phyloP scores from a whole-genome alignment of 495 filamentous ascomycete genomes.

The Corynascus novoguineensis region DNA sequence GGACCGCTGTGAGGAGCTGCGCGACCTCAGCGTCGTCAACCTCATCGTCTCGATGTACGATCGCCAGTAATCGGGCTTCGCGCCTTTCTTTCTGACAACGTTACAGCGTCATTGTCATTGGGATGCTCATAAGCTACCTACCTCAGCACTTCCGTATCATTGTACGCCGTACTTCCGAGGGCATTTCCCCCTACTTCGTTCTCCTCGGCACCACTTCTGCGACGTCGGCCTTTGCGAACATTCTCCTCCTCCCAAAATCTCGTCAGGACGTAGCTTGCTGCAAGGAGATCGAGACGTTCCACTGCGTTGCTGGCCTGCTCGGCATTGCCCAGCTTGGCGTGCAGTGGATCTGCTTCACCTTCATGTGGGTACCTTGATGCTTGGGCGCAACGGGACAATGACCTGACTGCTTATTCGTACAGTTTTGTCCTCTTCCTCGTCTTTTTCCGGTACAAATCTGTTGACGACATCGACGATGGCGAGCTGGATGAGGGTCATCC shows the following conservation, averaged over 20 bases:
- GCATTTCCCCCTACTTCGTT: slow-evolving; percentile 90
- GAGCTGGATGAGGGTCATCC: slow-evolving; percentile 42
- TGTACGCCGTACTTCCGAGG: slow-evolving; percentile 78
- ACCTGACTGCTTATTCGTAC: not conserved
- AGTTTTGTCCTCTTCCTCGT: slow-evolving; percentile 82
- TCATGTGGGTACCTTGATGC: slow-evolving; percentile 61
- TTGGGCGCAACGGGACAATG: too few relatives aligned
- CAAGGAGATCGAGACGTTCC: slow-evolving; percentile 66
- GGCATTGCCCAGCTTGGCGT: slow-evolving; percentile 85
- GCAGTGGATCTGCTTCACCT: slow-evolving; percentile 86
- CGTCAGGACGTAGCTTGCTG: slow-evolving; percentile 79
- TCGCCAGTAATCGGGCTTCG: not conserved
- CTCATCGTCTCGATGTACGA: slow-evolving; percentile 58
- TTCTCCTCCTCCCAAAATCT: slow-evolving; percentile 73
- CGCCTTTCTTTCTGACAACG: slow-evolving; percentile 10
- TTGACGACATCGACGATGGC: slow-evolving; percentile 40
- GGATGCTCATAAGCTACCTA: slow-evolving; percentile 88
- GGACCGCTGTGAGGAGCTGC: slow-evolving; percentile 47
- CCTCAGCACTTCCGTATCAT: slow-evolving; percentile 94
- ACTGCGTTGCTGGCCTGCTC: slow-evolving; percentile 77
- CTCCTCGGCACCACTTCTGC: slow-evolving; percentile 84
- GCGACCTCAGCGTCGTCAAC: slow-evolving; percentile 52
- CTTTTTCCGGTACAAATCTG: slow-evolving; percentile 66
- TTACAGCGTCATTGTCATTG: slow-evolving; percentile 73
- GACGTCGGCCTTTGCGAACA: slow-evolving; percentile 84